phyloP scores from a whole-genome alignment of 2,329 filamentous ascomycete genomes.

The Thielaviopsis punctulata region DNA sequence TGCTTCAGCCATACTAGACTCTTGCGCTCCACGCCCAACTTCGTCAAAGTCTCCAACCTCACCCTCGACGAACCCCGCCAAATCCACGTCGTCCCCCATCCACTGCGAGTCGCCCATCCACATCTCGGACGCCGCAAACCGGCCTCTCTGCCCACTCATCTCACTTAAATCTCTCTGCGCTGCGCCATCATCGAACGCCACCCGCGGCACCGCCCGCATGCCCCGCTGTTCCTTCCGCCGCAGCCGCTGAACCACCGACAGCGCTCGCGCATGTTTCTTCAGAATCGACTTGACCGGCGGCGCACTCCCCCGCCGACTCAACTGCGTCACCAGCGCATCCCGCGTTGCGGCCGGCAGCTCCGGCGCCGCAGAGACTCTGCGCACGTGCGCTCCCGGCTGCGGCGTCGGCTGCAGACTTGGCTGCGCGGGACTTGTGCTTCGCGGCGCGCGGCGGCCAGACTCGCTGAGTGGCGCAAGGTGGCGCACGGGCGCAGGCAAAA shows the following conservation, averaged over 20 bases:
- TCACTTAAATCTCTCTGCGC: background rate
- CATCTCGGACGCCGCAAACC: no score
- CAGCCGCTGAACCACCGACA: background rate
- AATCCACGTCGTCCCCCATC: no score
- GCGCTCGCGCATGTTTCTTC: background rate
- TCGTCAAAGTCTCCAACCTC: no score
- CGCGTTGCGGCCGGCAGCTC: background rate
- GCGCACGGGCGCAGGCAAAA: background rate
- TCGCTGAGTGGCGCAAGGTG: no score
- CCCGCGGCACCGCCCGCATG: background rate
- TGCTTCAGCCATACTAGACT: no score
- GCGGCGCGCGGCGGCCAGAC: no score
- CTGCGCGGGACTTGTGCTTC: no score
- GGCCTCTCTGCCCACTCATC: no score
- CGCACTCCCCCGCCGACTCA: background rate
- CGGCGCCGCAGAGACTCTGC: background rate
- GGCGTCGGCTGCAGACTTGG: no score
- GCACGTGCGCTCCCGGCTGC: background rate
- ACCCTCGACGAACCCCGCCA: no score
- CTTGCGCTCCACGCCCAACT: no score
- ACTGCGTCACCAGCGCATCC: background rate
- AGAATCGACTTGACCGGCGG: background rate
- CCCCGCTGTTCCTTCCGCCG: background rate
- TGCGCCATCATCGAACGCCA: background rate
- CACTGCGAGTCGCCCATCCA: background rate